Evolutionary conservation across 306 rosid species (phyloP).

Genomic region (Bauhinia variegata): DNA sequence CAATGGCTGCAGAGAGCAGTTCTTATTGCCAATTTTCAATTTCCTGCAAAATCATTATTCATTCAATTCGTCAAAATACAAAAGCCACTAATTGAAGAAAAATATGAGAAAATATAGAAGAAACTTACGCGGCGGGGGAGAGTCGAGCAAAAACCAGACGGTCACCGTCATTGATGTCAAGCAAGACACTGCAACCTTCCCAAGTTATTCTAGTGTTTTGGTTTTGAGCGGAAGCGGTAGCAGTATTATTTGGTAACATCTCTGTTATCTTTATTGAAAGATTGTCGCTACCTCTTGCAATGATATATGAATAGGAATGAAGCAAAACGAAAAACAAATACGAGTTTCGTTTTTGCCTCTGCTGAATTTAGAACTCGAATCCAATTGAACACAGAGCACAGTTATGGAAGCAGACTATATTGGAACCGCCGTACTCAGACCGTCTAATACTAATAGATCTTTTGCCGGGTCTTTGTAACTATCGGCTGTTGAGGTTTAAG

Average conservation of each 20-base stretch:
- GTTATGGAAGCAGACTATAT: too few relatives aligned
- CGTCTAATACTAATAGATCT: too few relatives aligned
- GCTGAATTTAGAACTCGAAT: too few relatives aligned
- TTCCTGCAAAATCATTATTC: slow-evolving; percentile 51
- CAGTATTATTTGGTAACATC: slow-evolving; percentile 4
- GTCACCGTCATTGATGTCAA: slow-evolving; percentile 89
- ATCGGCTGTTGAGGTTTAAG: too few relatives aligned
- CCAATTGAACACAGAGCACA: too few relatives aligned
- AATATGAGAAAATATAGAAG: not conserved
- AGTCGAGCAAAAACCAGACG: slow-evolving; percentile 93
- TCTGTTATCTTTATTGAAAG: not conserved
- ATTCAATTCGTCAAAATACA: not conserved
- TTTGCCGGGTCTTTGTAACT: too few relatives aligned
- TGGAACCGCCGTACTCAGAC: too few relatives aligned
- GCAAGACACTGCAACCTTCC: slow-evolving; percentile 95
- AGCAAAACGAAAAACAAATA: too few relatives aligned
- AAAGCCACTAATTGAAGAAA: not conserved
- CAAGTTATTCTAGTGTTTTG: slow-evolving; percentile 61
- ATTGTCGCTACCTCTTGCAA: too few relatives aligned
- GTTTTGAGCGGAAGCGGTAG: slow-evolving; percentile 2
- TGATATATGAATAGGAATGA: too few relatives aligned
- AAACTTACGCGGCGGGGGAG: slow-evolving; percentile 69
- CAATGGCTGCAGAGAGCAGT: slow-evolving; percentile 67
- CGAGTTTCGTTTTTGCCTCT: too few relatives aligned
- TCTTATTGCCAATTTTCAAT: slow-evolving; percentile 87